Conservation (phyloP, 306 rosid genomes). For the Prosopis cineraria region DNA sequence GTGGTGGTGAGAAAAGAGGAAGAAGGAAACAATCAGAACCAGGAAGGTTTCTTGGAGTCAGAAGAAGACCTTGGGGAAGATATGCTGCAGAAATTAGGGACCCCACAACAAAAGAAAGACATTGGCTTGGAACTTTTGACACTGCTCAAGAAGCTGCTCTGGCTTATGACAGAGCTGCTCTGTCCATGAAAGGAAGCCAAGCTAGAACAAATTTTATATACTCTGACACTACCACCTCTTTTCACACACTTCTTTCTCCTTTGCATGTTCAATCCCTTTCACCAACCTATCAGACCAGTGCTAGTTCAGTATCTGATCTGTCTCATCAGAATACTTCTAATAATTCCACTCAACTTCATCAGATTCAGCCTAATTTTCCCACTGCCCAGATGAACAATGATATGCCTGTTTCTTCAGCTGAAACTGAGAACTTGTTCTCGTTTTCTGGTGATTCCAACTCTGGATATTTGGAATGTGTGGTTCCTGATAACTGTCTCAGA, state of each 20-base stretch:
- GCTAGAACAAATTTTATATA: constrained; percentile 95
- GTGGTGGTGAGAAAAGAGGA: constrained; percentile 80
- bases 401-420: constrained; percentile 37
- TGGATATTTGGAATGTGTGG: constrained; percentile 93
- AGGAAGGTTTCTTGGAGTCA: constrained; percentile 90
- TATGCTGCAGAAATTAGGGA: constrained; percentile 99
- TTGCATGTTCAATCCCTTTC: constrained; percentile 56
- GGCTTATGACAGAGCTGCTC: constrained; percentile 99
- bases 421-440: constrained; percentile 51
- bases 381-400: constrained; percentile 31
- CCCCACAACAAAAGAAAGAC: constrained; percentile 96
- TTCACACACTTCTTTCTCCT: constrained; percentile 68
- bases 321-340: constrained; percentile 31
- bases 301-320: neutral
- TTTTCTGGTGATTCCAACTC: constrained; percentile 68
- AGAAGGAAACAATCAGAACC: constrained; percentile 89
- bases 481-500: constrained; percentile 86
- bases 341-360: constrained; percentile 11
- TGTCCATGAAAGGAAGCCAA: constrained; percentile 95
- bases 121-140: constrained; percentile 99
- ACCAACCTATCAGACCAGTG: constrained; percentile 24
- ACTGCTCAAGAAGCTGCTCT: constrained; percentile 99
- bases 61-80: constrained; percentile 96
- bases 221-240: constrained; percentile 63
- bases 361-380: neutral